These are phyloP conservation scores for Sugiyamaella qingdaonensis DNA, from an alignment of 805 yeast genomes.

Conservation along the genomic window DNA sequence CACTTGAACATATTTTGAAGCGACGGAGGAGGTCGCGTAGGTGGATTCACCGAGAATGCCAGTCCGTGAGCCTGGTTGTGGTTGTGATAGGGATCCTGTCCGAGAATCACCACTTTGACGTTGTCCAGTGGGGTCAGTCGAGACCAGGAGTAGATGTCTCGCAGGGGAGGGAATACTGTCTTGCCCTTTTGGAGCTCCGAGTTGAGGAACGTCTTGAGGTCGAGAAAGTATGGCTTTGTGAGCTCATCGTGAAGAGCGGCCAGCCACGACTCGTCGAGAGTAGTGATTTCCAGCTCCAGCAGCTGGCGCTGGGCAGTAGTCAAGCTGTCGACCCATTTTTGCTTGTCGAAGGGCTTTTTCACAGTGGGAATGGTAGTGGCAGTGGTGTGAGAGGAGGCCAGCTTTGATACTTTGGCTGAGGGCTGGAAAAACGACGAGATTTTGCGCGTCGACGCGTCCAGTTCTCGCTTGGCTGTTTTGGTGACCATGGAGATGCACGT, in stretches of 20 bases:
- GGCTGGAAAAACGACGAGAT: slow-evolving; percentile 22
- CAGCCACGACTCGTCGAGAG: slow-evolving; percentile 79
- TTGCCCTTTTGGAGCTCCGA: slow-evolving; percentile 43
- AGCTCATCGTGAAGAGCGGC: slow-evolving; percentile 62
- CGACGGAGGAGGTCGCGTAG: slow-evolving; percentile 85
- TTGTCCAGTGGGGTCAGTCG: slow-evolving; percentile 70
- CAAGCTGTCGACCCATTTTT: slow-evolving; percentile 47
- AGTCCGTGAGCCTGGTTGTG: slow-evolving; percentile 92
- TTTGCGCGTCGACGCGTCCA: slow-evolving; percentile 15
- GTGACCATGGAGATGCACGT: slow-evolving; percentile 5
- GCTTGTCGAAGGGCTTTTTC: slow-evolving; percentile 41
- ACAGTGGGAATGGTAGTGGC: slow-evolving; percentile 5
- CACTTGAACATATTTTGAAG: slow-evolving; percentile 82
- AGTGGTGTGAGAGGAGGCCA: slow-evolving; percentile 7
- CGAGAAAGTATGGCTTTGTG: slow-evolving; percentile 77
- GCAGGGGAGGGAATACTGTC: slow-evolving; percentile 71
- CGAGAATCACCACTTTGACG: slow-evolving; percentile 76
- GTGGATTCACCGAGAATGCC: slow-evolving; percentile 86
- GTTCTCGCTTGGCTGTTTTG: slow-evolving; percentile 16
- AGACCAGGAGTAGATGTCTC: slow-evolving; percentile 88
- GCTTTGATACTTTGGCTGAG: not conserved
- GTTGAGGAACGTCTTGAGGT: slow-evolving; percentile 59
- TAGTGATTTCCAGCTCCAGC: slow-evolving; percentile 56
- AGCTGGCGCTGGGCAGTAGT: slow-evolving; percentile 47
- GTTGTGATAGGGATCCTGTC: slow-evolving; percentile 97